Evolutionary conservation across 495 filamentous ascomycete genomes (phyloP), one percentile per base, ranked within the genome.

Genomic region (Cenococcum geophilum): DNA sequence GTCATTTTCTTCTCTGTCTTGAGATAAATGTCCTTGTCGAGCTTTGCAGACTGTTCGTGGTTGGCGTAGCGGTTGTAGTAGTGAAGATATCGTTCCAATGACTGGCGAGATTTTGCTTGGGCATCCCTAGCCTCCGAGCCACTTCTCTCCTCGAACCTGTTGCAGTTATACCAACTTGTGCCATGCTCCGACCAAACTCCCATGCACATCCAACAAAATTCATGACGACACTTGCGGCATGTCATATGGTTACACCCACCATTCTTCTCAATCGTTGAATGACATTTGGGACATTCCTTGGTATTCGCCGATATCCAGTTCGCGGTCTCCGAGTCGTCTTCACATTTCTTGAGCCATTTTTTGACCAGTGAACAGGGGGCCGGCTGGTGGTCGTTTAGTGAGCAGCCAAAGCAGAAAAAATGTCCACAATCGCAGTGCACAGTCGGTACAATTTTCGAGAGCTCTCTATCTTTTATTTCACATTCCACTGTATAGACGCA

Each of bases 121-220:
- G 87, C 89, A 68, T 92, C 88, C 16, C 95, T 81, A 4, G 92
- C 93, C 43, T 97, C 93, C 0, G 80, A 79, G 0, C 95, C 93
- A 55, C 89, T 95, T 77, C 89, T 96, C 75, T 97, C 93, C 71
- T 97, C 93, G 70, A 87, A 98, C 5, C 93, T 80, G 69, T 95
- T 98, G 81, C 93, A 98, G 72, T 96, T 98, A 76, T 98, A 98
- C 93, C 93, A 98, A 76, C 91, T 96, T n/a, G 93, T 97, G 59
- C 93, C 93, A 70, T 98, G 93, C 72, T 98, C 93, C 1, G 90
- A 91, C 93, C 93, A 98, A 9, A 95, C 77, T 0, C 93, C 93
- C 93, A 98, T 98, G 73, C 93, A 98, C 85, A 98, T 97, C 93
- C 93, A 98, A 78, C 93, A 98, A 70, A 98, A 98, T 73, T 98